Percentiles rank a stretch among this genome's conserved stretches.
These are phyloP conservation scores for Synchytrium microbalum DNA, from an alignment of 371 early-diverging fungal species.

Conservation along the genomic window DNA sequence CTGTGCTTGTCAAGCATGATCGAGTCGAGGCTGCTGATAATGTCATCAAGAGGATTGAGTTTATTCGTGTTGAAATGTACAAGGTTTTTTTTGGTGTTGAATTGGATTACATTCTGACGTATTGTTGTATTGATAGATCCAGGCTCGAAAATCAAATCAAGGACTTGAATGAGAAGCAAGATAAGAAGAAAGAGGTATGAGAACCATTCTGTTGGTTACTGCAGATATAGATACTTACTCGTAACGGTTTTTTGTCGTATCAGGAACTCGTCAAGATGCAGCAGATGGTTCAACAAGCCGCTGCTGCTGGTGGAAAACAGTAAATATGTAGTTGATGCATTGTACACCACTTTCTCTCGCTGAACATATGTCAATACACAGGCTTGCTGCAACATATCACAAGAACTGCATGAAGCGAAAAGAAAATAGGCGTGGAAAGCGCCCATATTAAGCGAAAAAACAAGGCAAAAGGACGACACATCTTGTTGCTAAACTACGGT, in stretches of 20 bases:
- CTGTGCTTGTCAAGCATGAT: constrained; percentile 91
- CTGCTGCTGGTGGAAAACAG: neutral
- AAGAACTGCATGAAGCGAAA: too few relatives aligned
- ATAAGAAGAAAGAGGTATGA: constrained; percentile 55
- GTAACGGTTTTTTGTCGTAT: too few relatives aligned
- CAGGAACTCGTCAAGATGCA: neutral
- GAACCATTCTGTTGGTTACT: too few relatives aligned
- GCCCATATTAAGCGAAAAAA: too few relatives aligned
- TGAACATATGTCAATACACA: too few relatives aligned
- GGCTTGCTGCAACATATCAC: too few relatives aligned
- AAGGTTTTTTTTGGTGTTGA: neutral
- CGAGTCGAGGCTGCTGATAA: constrained; percentile 74
- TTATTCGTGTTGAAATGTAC: constrained; percentile 78
- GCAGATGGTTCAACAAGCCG: neutral
- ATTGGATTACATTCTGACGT: neutral
- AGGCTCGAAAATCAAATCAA: constrained; percentile 74
- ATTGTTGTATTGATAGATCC: constrained; percentile 39
- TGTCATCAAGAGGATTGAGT: constrained; percentile 89
- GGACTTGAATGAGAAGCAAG: constrained; percentile 68
- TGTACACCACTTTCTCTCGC: too few relatives aligned
- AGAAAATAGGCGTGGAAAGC: too few relatives aligned
- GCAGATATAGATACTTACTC: too few relatives aligned
- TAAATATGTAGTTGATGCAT: too few relatives aligned
- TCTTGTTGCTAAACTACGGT: too few relatives aligned
- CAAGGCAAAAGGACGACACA: too few relatives aligned